Evolutionary conservation across 306 rosid species (phyloP), one percentile per base, ranked within the genome.

Genomic region (Castanea crenata): DNA sequence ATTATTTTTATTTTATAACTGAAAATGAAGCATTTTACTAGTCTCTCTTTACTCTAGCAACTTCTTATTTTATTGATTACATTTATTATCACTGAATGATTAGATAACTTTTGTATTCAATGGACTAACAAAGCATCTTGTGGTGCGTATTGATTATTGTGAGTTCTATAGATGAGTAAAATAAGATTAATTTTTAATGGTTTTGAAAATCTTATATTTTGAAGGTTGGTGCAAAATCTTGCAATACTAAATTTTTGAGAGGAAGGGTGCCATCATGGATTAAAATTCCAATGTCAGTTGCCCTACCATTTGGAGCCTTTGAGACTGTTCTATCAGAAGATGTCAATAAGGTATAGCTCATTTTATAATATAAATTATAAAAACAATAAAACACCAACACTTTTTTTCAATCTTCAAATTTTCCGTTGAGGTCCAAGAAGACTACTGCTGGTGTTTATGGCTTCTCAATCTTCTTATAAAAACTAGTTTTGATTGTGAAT

Each of bases 161-260:
- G 27, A 41, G 44, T 57, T 76, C 38, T 76, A 41, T 54, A 23
- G 56, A 44, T 21, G 9, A 13, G 58, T 69, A 46, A 54, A 65
- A 52, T 3, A 15, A 7, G 31, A 19, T 64, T 51, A 31, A 12
- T 35, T 27, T 29, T 27, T 78, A 63, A 54, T 35, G 52, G 27
- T 2, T 10, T 51, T 79, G 46, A 75, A 61, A 55, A 34, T 65
- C 25, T 78, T 69, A 29, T 69, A 32, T 76, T 25, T 11, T 19
- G 38, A 34, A 85, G 85, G 85, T 81, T 69, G 88, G 88, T 29
- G 75, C 80, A n/a, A 81, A 85, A 62, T 85, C 88, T n/a, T 78
- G 78, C 80, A 78, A 81, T 65, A 52, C 78, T 41, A 74, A 49
- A 38, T 34, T 73, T 62, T 70, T 85, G 55, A 56, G 70, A 61